Conservation (phyloP, 1,139 yeast genomes). For the Candida glucosophila region DNA sequence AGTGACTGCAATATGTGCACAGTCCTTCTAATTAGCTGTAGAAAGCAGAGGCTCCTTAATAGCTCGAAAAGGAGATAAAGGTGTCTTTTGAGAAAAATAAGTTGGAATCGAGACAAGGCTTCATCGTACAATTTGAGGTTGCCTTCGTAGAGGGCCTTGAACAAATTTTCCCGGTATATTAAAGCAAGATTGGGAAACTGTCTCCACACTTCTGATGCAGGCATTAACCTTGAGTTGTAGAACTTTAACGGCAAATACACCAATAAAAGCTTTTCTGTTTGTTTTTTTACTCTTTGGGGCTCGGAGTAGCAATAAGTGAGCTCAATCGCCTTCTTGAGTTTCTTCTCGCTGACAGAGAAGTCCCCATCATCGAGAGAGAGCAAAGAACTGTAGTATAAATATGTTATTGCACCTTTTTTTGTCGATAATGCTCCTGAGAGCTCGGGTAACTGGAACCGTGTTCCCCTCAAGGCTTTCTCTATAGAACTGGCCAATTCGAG, state of each 20-base stretch:
- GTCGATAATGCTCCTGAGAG: conserved; percentile 40
- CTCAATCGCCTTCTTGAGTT: conserved; percentile 41
- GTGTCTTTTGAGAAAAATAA: conserved; percentile 47
- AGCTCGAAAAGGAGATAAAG: conserved; percentile 55
- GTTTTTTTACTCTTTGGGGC: conserved; percentile 13
- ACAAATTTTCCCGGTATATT: conserved; percentile 40
- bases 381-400: conserved; percentile 58
- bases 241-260: conserved; percentile 50
- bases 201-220: conserved; percentile 31
- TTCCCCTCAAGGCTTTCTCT: conserved; percentile 61
- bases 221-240: conserved; percentile 32
- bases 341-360: conserved; percentile 39
- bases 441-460: conserved; percentile 37
- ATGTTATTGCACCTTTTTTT: conserved; percentile 49
- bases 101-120: conserved; percentile 36
- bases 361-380: conserved; percentile 57
- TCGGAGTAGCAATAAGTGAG: conserved; percentile 16
- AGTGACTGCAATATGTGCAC: conserved; percentile 27
- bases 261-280: conserved; percentile 34
- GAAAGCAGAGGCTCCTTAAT: conserved; percentile 42
- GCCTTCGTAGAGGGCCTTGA: conserved; percentile 46
- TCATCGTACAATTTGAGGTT: conserved; percentile 42
- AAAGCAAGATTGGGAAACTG: conserved; percentile 32
- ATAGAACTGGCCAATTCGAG: conserved; percentile 72
- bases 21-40: conserved; percentile 45